Conservation (phyloP, 2,329 filamentous ascomycete genomes). For the Fusarium secorum region DNA sequence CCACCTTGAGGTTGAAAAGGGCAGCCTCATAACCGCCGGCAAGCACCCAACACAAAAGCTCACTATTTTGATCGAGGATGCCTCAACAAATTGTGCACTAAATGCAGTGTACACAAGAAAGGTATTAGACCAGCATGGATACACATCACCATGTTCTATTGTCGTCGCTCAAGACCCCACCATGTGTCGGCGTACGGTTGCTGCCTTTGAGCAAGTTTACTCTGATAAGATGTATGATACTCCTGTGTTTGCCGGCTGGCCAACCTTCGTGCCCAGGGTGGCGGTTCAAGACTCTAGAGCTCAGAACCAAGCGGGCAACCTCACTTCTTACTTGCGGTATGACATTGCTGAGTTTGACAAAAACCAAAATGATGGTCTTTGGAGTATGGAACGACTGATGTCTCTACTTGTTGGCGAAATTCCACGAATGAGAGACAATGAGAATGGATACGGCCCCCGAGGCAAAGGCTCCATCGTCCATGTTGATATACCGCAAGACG, state of each 20-base stretch:
- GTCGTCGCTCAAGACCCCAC: slow-evolving; percentile 34
- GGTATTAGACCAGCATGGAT: slow-evolving; percentile 24
- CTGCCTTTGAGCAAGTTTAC: slow-evolving; percentile 31
- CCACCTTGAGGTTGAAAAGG: not conserved
- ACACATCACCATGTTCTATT: slow-evolving; percentile 28
- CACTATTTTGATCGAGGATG: slow-evolving; percentile 27
- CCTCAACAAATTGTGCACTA: slow-evolving; percentile 35
- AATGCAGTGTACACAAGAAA: slow-evolving; percentile 30
- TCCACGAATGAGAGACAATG: slow-evolving; percentile 33
- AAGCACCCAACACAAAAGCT: not conserved
- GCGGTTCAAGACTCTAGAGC: not conserved
- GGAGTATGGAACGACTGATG: slow-evolving; percentile 32
- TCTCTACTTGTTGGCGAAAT: slow-evolving; percentile 34
- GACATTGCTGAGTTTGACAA: not conserved
- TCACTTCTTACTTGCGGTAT: slow-evolving; percentile 13
- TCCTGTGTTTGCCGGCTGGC: slow-evolving; percentile 24
- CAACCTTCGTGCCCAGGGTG: slow-evolving; percentile 29
- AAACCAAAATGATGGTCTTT: not conserved
- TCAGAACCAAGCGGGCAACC: too few relatives aligned
- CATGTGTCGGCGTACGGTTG: slow-evolving; percentile 32
- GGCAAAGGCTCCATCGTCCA: slow-evolving; percentile 33
- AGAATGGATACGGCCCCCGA: slow-evolving; percentile 30
- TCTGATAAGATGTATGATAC: not conserved
- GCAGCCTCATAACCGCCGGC: not conserved
- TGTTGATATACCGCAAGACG: slow-evolving; percentile 16